Evolutionary conservation across 2,329 filamentous ascomycete genomes (phyloP).

Genomic region (Pestalotiopsis sp.): DNA sequence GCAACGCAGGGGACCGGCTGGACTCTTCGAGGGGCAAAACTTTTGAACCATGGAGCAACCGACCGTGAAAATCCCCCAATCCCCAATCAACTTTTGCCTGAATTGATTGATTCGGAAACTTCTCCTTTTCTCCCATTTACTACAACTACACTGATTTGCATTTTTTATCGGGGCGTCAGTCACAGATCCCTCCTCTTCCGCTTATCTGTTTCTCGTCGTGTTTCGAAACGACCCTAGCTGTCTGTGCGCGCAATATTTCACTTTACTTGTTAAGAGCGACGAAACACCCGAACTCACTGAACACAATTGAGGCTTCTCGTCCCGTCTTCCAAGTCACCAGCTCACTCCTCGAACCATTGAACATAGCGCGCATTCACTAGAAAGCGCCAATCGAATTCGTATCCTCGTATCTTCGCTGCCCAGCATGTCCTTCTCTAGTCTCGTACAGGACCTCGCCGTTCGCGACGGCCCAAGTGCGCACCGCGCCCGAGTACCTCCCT

Average conservation of each 20-base stretch:
- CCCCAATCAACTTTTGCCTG: neutral
- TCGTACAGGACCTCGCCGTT: slow-evolving; percentile 64
- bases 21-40: slow-evolving; percentile 1
- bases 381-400: neutral
- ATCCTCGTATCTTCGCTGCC: neutral
- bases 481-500: slow-evolving; percentile 46
- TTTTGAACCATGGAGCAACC: neutral
- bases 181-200: neutral
- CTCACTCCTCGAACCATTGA: neutral
- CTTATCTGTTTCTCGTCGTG: neutral
- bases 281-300: neutral
- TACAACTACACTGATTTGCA: neutral
- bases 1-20: neutral
- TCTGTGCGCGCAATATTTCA: neutral
- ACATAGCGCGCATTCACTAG: neutral
- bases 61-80: neutral
- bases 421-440: slow-evolving; percentile 66
- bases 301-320: neutral
- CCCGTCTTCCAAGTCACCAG: neutral
- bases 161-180: neutral
- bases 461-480: slow-evolving; percentile 52
- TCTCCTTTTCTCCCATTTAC: neutral
- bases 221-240: neutral
- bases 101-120: neutral
- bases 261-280: neutral